Evolutionary conservation across 192 early-diverging fungal species (phyloP), one percentile per base, ranked within the genome.

Genomic region (Rhizophagus clarus): DNA sequence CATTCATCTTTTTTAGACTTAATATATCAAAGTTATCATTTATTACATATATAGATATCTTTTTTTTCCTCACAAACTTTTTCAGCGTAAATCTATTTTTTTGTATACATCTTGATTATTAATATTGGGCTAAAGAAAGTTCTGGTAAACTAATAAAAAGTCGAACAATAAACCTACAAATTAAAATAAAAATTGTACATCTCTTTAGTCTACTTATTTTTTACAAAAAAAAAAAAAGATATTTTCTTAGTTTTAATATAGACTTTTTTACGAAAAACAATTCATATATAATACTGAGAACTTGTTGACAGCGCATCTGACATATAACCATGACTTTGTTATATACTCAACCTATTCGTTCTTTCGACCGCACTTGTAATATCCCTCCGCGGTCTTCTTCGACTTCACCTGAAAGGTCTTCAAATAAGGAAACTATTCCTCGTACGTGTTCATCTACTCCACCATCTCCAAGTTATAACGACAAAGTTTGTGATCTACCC

Each of bases 311-410:
- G 15, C 51, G 51, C 51, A 56, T 56, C 51, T 56, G 51, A 56
- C 51, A 56, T 22, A 56, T 56, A 56, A 69, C 9, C 9, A 69
- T 74, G 72, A 74, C 72, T 29, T 60, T 74, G 28, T 31, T 74
- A n/a, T 74, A 74, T 51, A 74, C 47, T 28, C 72, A 49, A 74
- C 47, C 51, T 74, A 69, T 69, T 32, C 67, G 34, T 7, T 45
- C 45, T 20, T 74, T 31, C 26, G 72, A 74, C 47, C 72, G 47
- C 72, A 51, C 72, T 17, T 74, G 47, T 34, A 60, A 26, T 26
- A 28, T 32, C 51, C 72, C 72, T 60, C 72, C 47, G 31, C 72
- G 45, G 26, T 60, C 72, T 31, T 56, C 47, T 28, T 51, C 72
- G 47, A 5, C 49, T 32, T 45, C 34, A 7, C 28, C 47, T 60